These are phyloP conservation scores for Teratosphaeria gauchensis DNA, from an alignment of 2,329 filamentous ascomycete genomes.

Conservation along the genomic window DNA sequence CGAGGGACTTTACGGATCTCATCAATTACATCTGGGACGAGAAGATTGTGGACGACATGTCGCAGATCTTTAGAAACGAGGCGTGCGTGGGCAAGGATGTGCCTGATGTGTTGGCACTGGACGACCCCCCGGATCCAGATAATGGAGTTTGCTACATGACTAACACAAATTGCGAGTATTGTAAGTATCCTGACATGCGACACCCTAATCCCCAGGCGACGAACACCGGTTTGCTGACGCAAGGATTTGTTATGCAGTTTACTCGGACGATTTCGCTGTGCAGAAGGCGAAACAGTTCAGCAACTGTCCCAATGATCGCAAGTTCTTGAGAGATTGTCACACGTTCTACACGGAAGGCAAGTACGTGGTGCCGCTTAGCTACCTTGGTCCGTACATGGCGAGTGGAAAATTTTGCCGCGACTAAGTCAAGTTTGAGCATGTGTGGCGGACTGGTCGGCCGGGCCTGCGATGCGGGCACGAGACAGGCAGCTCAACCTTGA, in stretches of 20 bases:
- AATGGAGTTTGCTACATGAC: too few relatives aligned
- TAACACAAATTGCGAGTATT: too few relatives aligned
- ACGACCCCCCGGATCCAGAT: too few relatives aligned
- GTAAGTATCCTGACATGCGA: too few relatives aligned
- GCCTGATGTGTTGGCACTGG: too few relatives aligned
- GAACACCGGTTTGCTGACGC: too few relatives aligned
- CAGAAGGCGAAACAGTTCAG: not conserved
- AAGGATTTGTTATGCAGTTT: too few relatives aligned
- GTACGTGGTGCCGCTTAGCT: not conserved
- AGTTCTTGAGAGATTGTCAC: not conserved
- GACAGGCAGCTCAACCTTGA: too few relatives aligned
- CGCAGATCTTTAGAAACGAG: not conserved
- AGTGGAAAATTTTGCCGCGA: not conserved
- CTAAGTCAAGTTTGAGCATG: not conserved
- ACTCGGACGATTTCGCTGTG: too few relatives aligned
- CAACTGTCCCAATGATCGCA: not conserved
- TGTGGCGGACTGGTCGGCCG: too few relatives aligned
- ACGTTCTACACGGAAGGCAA: not conserved
- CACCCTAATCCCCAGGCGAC: too few relatives aligned
- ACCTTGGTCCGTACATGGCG: not conserved
- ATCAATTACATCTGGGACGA: not conserved
- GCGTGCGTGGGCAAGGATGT: not conserved
- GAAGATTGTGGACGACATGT: not conserved
- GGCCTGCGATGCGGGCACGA: too few relatives aligned
- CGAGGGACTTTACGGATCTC: not conserved